Evolutionary conservation across 2,329 filamentous ascomycete genomes (phyloP), one percentile per base, ranked within the genome.

Genomic region (Talaromyces sp.): DNA sequence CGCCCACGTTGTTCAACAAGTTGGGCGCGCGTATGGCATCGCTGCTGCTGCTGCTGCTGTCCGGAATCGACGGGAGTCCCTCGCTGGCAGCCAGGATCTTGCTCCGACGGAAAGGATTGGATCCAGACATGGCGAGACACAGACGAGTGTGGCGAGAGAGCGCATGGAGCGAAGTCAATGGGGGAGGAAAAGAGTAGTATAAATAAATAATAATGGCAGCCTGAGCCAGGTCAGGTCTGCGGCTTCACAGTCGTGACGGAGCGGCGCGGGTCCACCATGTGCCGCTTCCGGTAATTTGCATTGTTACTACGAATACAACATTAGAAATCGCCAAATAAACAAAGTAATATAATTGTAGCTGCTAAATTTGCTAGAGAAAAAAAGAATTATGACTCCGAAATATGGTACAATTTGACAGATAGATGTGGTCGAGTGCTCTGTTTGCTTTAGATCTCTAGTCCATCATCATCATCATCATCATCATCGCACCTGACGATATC

Each of bases 61-160:
- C 64, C 65, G 65, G 62, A 64, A 50, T 57, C 31, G 61, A 65
- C 66, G 69, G 64, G 64, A 60, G 56, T 58, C 57, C 57, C 68
- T 70, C 66, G 68, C 72, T 68, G 61, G 69, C 68, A 63, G 69
- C 62, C 61, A 63, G 55, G 31, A 56, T 54, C 48, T 73, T 74
- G 66, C 69, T 78, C 75, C 70, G 74, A 72, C 79, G 78, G 72
- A 81, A 81, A 70, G 79, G 78, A 78, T 81, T 81, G 72, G 72
- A 77, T 68, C 74, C 75, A 75, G 77, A 76, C 77, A 79, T 79
- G 67, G 70, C 70, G 69, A 66, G 66, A 64, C 43, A 21, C 43
- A 46, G 19, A 3, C 2, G 9, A 19, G 21, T 12, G 62, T 66
- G 58, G 61, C 54, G 62, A 55, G 63, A 65, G 62, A 60, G 65